Evolutionary conservation across 1,284 basidiomycete species (phyloP).

Genomic region (Moniliella sp.): DNA sequence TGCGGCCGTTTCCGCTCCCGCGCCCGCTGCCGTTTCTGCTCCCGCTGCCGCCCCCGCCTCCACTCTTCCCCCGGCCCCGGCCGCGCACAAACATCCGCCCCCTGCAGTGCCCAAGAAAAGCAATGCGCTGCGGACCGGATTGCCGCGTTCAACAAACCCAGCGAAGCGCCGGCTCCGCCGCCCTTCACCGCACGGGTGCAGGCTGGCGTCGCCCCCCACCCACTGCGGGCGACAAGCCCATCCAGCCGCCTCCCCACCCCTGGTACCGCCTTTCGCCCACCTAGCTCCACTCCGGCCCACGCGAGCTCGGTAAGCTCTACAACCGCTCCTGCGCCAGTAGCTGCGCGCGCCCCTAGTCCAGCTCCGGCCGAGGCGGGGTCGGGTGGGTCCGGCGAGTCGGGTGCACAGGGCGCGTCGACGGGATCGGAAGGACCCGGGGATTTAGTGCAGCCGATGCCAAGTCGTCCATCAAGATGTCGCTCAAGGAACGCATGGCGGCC

Average conservation of each 20-base stretch:
- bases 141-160: conserved; percentile 29
- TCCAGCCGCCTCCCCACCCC: background rate
- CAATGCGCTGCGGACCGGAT: conserved; percentile 25
- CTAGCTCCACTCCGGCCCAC: background rate
- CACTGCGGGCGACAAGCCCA: conserved; percentile 11
- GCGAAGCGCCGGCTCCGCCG: conserved; percentile 17
- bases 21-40: conserved; percentile 2
- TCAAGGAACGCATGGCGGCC: conserved; percentile 32
- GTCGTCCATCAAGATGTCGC: conserved; percentile 28
- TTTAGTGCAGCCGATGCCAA: conserved; percentile 27
- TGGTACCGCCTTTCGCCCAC: background rate
- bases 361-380: background rate
- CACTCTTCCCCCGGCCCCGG: background rate
- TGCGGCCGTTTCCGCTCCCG: conserved; percentile 3
- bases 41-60: conserved; percentile 1
- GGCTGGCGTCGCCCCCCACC: conserved; percentile 13
- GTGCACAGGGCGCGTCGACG: conserved; percentile 4
- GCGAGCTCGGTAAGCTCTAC: background rate
- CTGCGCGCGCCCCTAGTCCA: background rate
- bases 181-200: conserved; percentile 22
- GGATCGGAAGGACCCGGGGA: conserved; percentile 3
- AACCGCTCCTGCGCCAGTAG: conserved; percentile 1
- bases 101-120: conserved; percentile 4
- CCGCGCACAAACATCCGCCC: conserved; percentile 9
- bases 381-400: background rate